Evolutionary conservation across 1,139 yeast genomes (phyloP).

Genomic region (Maudiozyma humilis): DNA sequence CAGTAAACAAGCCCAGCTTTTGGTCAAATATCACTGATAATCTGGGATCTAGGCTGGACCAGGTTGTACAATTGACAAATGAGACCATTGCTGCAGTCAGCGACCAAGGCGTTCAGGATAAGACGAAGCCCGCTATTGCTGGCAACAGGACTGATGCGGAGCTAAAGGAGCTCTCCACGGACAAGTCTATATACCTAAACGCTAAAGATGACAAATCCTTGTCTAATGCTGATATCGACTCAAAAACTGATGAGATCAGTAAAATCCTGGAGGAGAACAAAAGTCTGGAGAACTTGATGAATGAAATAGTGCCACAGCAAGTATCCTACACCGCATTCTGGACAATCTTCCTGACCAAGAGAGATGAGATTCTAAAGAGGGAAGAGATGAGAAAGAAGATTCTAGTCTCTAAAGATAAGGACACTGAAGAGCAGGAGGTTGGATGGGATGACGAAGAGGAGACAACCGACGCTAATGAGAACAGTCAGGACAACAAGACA

Average conservation of each 20-base stretch:
- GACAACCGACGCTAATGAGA: constrained; percentile 14
- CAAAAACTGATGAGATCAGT: constrained; percentile 47
- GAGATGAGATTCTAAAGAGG: constrained; percentile 47
- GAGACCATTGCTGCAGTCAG: constrained; percentile 23
- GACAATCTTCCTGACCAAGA: constrained; percentile 59
- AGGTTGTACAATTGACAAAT: constrained; percentile 16
- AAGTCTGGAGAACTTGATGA: constrained; percentile 51
- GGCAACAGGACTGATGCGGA: constrained; percentile 55
- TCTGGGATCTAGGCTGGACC: constrained; percentile 17
- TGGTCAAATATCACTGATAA: constrained; percentile 25
- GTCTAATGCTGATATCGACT: constrained; percentile 39
- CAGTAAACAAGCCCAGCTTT: constrained; percentile 21
- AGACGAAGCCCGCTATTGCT: constrained; percentile 29
- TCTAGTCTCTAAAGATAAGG: constrained; percentile 27
- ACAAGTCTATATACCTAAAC: constrained; percentile 38
- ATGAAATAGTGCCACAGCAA: constrained; percentile 57
- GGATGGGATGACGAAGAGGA: constrained; percentile 30
- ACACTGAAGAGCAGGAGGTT: constrained; percentile 16
- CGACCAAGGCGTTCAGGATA: constrained; percentile 1
- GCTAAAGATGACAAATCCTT: constrained; percentile 31
- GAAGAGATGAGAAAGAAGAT: constrained; percentile 63
- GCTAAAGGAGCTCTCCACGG: constrained; percentile 42
- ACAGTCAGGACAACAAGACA: background rate
- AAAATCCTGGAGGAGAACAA: constrained; percentile 43
- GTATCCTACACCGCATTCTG: constrained; percentile 61